Base-by-base conservation (phyloP, 2,329 filamentous ascomycete species). In the Calonectria ilicicola region DNA sequence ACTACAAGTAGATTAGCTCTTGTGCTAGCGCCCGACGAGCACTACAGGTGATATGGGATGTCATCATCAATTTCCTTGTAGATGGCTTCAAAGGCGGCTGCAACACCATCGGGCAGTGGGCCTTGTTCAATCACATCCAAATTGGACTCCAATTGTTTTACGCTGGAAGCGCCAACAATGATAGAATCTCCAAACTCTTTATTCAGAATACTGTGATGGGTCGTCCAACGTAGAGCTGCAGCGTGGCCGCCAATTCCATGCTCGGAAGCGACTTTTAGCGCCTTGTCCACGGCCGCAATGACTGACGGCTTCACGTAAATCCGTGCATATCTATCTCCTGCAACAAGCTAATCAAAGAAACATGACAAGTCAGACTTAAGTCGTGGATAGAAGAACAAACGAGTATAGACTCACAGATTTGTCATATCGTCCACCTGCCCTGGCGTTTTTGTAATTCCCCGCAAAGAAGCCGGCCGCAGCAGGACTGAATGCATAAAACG, bases 401-500 rank as follows among this genome's bases (percentile, higher is more conserved):
- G 2, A 74, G 42, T 6, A 7, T 15, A n/a, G n/a, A 51, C 77
- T 65, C 44, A 83, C 82, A 9, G 76, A 67, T 23, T 38, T 42
- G 58, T 82, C 77, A 53, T 75, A 82, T n/a, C 81, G 77, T 2
- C 75, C 70, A 10, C 76, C 75, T 2, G 74, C 42, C 29, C 32
- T 15, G 21, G 68, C 64, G 7, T 76, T 74, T 44, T 80, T 76
- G 26, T 79, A 66, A 14, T 77, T 79, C 2, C 80, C 78, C 5
- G 78, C 72, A 49, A 80, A 80, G 58, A 80, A 77, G 7, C 77
- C 77, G n/a, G 60, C 72, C 1, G 72, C 77, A 21, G 70, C 77
- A 29, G 77, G 76, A 19, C 83, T 85, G 69, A 84, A 89, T 0
- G 84, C 86, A 69, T 84, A 85, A 66, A 87, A 88, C 0, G 83